A percentile compares a stretch with the other conserved stretches of the same genome.
phyloP scores from a whole-genome alignment of 345 rosid genomes.

The Corchorus olitorius region DNA sequence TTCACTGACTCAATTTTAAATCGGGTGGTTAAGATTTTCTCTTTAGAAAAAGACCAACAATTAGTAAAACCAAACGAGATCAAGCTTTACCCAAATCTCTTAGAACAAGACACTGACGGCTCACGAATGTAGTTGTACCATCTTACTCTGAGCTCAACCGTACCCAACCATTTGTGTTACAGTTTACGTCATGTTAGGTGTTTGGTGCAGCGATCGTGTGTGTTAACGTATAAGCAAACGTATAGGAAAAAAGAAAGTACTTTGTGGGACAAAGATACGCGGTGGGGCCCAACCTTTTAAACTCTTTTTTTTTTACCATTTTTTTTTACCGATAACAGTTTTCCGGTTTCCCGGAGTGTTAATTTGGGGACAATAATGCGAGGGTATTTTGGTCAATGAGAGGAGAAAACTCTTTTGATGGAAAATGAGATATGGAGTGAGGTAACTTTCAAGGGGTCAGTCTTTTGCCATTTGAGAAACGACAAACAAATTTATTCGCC shows the following conservation, averaged over 20 bases:
- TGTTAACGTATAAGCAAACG: conserved; percentile 26
- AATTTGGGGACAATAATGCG: not conserved
- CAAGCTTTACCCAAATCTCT: not conserved
- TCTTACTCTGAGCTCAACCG: not conserved
- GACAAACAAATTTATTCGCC: conserved; percentile 52
- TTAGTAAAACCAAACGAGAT: too few relatives aligned
- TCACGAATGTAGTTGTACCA: not conserved
- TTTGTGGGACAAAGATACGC: conserved; percentile 48
- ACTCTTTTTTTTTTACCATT: not conserved
- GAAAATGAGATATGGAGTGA: conserved; percentile 49
- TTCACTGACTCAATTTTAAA: conserved; percentile 7
- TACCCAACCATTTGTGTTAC: not conserved
- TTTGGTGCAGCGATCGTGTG: not conserved
- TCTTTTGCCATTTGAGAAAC: conserved; percentile 36
- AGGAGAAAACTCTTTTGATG: conserved; percentile 19
- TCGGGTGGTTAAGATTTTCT: conserved; percentile 27
- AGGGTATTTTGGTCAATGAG: conserved; percentile 35
- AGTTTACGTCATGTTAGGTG: conserved; percentile 14
- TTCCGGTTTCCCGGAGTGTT: too few relatives aligned
- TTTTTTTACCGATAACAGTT: not conserved
- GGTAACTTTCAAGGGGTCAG: not conserved
- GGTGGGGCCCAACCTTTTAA: conserved; percentile 26
- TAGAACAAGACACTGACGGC: not conserved
- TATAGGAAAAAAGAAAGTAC: not conserved
- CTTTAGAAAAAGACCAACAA: too few relatives aligned